Evolutionary conservation across 192 early-diverging fungal genomes (phyloP), one percentile per base, ranked within the genome.

Genomic region (Gryganskiella cystojenkinii): DNA sequence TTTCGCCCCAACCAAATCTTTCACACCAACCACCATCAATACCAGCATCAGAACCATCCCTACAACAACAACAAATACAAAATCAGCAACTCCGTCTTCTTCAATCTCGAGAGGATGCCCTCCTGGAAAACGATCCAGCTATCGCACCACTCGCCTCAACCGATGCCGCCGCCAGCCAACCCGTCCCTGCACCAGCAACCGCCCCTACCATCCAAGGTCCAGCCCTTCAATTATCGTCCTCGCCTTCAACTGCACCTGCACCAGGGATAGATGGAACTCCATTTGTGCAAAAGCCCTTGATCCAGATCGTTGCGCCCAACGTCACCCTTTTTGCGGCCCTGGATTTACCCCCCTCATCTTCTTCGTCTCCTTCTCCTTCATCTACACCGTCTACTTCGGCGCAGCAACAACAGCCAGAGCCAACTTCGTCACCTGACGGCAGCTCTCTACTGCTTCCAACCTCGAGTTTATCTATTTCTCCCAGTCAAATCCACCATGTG

Each of bases 401-500:
- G 2, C 14, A 57, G 20, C 22, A 19, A n/a, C 4, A 24, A 42
- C 10, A 45, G 34, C 8, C 57, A 43, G 54, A 27, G 19, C 28
- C 15, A 33, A 44, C 24, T 13, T n/a, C 42, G 49, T 34, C 47
- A 58, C 11, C 37, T 13, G 37, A 40, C 31, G 46, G 47, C 25
- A 33, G 57, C 27, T 58, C 64, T 5, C 52, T 67, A 37, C 54
- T 76, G 24, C 46, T 67, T 14, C 72, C 72, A 6, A 67, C 58
- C 15, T 56, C 72, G 5, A 62, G 59, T 4, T 33, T 68, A 45
- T 40, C 64, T 27, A 46, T 76, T 19, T 10, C 45, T 5, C 58
- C 64, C 11, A 68, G 30, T 35, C 72, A 76, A 31, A 76, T 68
- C 17, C 51, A 67, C 51, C 65, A 62, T 68, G 72, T 76, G 35